Evolutionary conservation across 352 stramenopile species (phyloP), one percentile per base, ranked within the genome.

Genomic region (Phytophthora melonis): DNA sequence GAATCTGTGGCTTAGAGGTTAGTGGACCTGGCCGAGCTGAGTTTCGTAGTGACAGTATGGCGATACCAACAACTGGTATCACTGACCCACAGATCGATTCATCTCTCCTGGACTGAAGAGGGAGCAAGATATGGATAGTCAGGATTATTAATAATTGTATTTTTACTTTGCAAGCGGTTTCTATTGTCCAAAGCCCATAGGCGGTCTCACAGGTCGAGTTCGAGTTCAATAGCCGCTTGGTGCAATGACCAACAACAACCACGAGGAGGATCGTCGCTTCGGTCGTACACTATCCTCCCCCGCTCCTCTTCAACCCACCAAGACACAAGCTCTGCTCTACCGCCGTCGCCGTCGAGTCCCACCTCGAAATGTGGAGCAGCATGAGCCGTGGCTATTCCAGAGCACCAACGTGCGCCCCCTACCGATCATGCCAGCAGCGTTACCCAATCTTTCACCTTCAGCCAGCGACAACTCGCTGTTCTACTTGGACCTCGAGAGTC

Each of bases 311-410:
- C 19, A 49, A 19, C 73, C 65, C 69, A 45, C 11, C 45, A 76
- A 79, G 39, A 58, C 50, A 0, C 68, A 79, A 69, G n/a, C 43
- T 25, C 34, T 69, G 10, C 18, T 69, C 11, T 21, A 49, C 52
- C 67, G 62, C 47, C 72, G 67, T 23, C 72, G 68, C 43, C 61
- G 72, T 62, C 62, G 72, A 57, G 53, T 67, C 13, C 63, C 58
- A 7, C 62, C 43, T 59, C 72, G 63, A 9, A 65, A 76, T 25
- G 47, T 74, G 23, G 45, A 54, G 13, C 70, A 82, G 11, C 74
- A 86, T 47, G 79, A 93, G 61, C 84, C 84, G 13, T 93, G 87
- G 87, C 73, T 93, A 21, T 93, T 92, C 77, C 87, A 92, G 60
- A 93, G 84, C 58, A 58, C 84, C 10, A 84, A 79, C 32, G 69